These are phyloP conservation scores for Amborella trichopoda DNA, from an alignment of 164 flowering plant genomes.

Conservation along the genomic window DNA sequence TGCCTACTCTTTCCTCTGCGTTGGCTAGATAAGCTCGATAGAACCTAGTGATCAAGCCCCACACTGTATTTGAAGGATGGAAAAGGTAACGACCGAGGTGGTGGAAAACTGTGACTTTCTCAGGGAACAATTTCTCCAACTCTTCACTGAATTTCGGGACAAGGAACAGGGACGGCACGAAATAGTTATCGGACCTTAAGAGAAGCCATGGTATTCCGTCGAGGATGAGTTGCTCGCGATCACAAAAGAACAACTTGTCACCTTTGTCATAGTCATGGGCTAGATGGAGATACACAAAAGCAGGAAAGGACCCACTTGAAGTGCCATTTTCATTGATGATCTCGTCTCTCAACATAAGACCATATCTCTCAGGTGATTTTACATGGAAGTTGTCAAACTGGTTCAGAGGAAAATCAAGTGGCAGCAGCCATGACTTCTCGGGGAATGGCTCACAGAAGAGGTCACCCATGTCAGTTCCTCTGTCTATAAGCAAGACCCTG, in stretches of 20 bases:
- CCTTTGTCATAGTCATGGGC: slow-evolving; percentile 55
- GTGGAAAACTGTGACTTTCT: slow-evolving; percentile 67
- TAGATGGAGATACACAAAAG: slow-evolving; percentile 56
- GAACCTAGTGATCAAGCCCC: slow-evolving; percentile 77
- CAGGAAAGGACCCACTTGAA: slow-evolving; percentile 9
- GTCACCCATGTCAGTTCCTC: slow-evolving; percentile 47
- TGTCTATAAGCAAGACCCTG: slow-evolving; percentile 69
- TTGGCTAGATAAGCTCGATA: slow-evolving; percentile 64
- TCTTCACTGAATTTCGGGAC: slow-evolving; percentile 60
- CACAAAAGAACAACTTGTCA: slow-evolving; percentile 87
- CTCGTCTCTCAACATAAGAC: slow-evolving; percentile 39
- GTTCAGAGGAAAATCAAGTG: slow-evolving; percentile 52
- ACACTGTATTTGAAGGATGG: slow-evolving; percentile 64
- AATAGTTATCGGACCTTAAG: slow-evolving; percentile 66
- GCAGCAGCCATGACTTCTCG: slow-evolving; percentile 59
- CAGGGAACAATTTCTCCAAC: slow-evolving; percentile 49
- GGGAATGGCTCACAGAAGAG: slow-evolving; percentile 94
- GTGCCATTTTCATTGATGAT: slow-evolving; percentile 3
- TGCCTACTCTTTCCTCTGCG: slow-evolving; percentile 66
- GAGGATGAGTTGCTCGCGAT: slow-evolving; percentile 49
- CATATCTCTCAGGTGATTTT: slow-evolving; percentile 36
- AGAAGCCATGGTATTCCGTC: slow-evolving; percentile 57
- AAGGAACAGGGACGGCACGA: slow-evolving; percentile 69
- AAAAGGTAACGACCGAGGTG: slow-evolving; percentile 70
- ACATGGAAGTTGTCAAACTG: slow-evolving; percentile 35